Base-by-base conservation (phyloP, 129 eudicot genomes). In the Flaveria linearis region DNA sequence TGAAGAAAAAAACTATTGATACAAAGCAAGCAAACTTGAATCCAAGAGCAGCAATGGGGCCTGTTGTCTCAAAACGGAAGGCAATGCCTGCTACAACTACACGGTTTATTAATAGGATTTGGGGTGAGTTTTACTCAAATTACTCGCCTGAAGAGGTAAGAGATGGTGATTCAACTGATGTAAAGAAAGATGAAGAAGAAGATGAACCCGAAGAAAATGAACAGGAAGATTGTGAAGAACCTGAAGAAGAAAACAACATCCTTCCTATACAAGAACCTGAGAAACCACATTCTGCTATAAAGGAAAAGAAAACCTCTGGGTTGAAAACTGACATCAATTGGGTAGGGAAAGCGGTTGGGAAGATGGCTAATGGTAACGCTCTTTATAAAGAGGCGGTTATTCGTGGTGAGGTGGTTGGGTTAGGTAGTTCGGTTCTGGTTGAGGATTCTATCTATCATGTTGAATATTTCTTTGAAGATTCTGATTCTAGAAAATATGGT, bases 11-110 rank as follows among this genome's bases (percentile, higher is more conserved):
- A 74, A 42, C 82, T 71, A 73, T 86, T 26, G 68, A 69, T 77
- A 85, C 82, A 47, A 80, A 77, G 71, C 89, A 68, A 16, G 74
- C 58, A 73, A 92, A 92, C 52, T 55, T 90, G 79, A 92, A 92
- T 72, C 98, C 98, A 13, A 84, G 93, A 68, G 97, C 89, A 30
- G 86, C 84, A 52, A 84, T 89, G 87, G 93, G 78, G 57, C 90
- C 96, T n/a, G 84, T 89, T 9, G 82, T 82, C 46, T 87, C 98
- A 30, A 94, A 89, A 49, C 80, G 96, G 73, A 94, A 86, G 66
- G 86, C 89, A 15, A 94, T 91, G 99, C 97, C 91, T 74, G 97
- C 99, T 25, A 94, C 99, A 7, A 89, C 99, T 23, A 95, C 96
- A 1, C 80, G 88, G 73, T 82, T 95, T 5, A 86, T 95, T 53